These are phyloP conservation scores for Musa troglodytarum DNA, from an alignment of 176 grass and related monocot genomes.

Conservation along the genomic window DNA sequence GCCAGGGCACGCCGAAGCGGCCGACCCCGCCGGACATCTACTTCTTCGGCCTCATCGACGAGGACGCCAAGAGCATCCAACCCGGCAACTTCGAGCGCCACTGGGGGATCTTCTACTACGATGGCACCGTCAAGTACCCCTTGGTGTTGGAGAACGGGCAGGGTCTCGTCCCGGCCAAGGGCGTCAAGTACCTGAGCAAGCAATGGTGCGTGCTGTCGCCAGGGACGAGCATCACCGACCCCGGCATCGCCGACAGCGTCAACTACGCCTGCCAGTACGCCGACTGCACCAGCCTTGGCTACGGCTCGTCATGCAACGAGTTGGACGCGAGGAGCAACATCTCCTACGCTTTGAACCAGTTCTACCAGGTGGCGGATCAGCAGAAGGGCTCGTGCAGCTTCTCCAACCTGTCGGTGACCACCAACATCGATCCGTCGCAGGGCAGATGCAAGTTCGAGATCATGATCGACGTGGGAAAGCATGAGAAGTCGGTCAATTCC, in stretches of 20 bases:
- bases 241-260: conserved; percentile 27
- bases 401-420: conserved; percentile 51
- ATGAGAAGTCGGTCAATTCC: conserved; percentile 28
- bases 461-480: conserved; percentile 60
- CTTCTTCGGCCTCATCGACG: conserved; percentile 77
- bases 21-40: conserved; percentile 75
- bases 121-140: conserved; percentile 63
- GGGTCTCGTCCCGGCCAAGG: conserved; percentile 42
- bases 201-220: conserved; percentile 76
- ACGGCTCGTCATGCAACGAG: conserved; percentile 50
- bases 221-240: conserved; percentile 31
- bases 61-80: conserved; percentile 76
- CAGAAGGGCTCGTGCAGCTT: conserved; percentile 50
- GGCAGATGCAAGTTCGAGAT: conserved; percentile 62
- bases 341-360: conserved; percentile 90
- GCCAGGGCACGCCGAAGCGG: conserved; percentile 60
- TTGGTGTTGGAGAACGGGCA: conserved; percentile 33
- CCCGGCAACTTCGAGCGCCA: conserved; percentile 94
- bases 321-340: conserved; percentile 58
- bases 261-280: conserved; percentile 52
- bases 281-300: conserved; percentile 85
- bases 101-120: conserved; percentile 97
- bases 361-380: conserved; percentile 60
- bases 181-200: conserved; percentile 54
- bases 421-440: conserved; percentile 57